These are phyloP conservation scores for Aspergillus carbonarius DNA, from an alignment of 2,329 filamentous ascomycete species.

Conservation along the genomic window DNA sequence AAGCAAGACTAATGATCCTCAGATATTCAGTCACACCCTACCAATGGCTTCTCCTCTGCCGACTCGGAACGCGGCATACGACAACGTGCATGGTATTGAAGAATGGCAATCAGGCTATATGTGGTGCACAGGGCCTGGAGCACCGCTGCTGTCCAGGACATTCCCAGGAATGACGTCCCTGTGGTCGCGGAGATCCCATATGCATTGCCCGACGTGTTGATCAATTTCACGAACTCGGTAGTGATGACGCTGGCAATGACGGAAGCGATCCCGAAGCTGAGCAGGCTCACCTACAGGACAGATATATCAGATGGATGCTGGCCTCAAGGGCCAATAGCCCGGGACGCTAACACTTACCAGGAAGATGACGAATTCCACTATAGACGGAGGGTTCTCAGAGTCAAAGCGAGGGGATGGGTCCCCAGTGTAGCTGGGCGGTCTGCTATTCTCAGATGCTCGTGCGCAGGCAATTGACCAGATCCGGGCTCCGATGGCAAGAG, in stretches of 20 bases:
- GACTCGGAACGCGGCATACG: not conserved
- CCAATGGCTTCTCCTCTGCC: conserved; percentile 5
- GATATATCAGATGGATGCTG: not conserved
- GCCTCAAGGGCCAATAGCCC: not conserved
- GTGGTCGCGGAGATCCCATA: not conserved
- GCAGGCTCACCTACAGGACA: not conserved
- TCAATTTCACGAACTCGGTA: conserved; percentile 5
- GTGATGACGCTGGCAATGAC: conserved; percentile 6
- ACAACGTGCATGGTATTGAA: not conserved
- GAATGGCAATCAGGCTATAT: not conserved
- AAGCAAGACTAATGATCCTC: too few species aligned
- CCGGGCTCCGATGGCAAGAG: not conserved
- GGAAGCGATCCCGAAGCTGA: conserved; percentile 1
- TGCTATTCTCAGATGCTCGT: not conserved
- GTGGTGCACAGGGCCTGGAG: not conserved
- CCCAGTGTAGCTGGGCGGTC: not conserved
- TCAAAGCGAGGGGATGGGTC: not conserved
- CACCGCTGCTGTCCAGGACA: conserved; percentile 7
- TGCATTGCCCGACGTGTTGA: not conserved
- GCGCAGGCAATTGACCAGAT: not conserved
- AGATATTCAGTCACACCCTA: not conserved
- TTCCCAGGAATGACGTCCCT: conserved; percentile 1
- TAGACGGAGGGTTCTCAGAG: not conserved
- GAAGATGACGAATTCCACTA: not conserved
- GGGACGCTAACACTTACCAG: not conserved